Evolutionary conservation across 1,284 basidiomycete genomes (phyloP).

Genomic region (Rhodotorula sp.): DNA sequence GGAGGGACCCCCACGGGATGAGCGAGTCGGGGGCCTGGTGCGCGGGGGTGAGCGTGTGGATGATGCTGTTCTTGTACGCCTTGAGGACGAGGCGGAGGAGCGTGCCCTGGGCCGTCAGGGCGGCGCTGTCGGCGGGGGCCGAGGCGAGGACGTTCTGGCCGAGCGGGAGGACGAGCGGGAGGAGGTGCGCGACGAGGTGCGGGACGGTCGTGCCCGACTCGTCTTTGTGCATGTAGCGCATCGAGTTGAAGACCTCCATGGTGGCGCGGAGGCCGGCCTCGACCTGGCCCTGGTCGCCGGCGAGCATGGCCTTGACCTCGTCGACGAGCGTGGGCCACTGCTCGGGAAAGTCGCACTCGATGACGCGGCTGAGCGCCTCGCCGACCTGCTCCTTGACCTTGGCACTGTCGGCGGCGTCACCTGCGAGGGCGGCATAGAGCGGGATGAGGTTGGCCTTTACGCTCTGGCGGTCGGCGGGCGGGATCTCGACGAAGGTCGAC

Average conservation of each 20-base stretch:
- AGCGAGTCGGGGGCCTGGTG: slow-evolving; percentile 70
- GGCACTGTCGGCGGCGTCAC: slow-evolving; percentile 51
- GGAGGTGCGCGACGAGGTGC: slow-evolving; percentile 62
- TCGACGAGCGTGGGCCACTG: slow-evolving; percentile 68
- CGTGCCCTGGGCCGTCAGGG: slow-evolving; percentile 54
- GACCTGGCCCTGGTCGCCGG: slow-evolving; percentile 64
- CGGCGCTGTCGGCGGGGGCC: slow-evolving; percentile 57
- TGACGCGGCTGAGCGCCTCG: slow-evolving; percentile 67
- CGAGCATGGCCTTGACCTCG: slow-evolving; percentile 64
- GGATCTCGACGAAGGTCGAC: slow-evolving; percentile 56
- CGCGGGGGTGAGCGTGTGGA: slow-evolving; percentile 67
- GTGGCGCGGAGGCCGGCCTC: slow-evolving; percentile 74
- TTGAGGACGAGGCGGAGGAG: slow-evolving; percentile 81
- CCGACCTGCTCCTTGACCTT: slow-evolving; percentile 71
- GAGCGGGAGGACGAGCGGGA: slow-evolving; percentile 70
- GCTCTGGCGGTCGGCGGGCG: slow-evolving; percentile 65
- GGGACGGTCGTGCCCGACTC: slow-evolving; percentile 55
- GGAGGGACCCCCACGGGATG: slow-evolving; percentile 78
- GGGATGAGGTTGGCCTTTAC: slow-evolving; percentile 67
- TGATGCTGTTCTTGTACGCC: slow-evolving; percentile 74
- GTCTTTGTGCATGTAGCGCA: slow-evolving; percentile 54
- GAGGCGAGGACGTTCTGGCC: slow-evolving; percentile 64
- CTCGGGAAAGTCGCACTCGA: slow-evolving; percentile 71
- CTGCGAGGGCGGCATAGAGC: slow-evolving; percentile 66
- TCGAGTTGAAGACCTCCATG: slow-evolving; percentile 72